Evolutionary conservation across 352 stramenopile genomes (phyloP).

Genomic region (Globisporangium parvum): DNA sequence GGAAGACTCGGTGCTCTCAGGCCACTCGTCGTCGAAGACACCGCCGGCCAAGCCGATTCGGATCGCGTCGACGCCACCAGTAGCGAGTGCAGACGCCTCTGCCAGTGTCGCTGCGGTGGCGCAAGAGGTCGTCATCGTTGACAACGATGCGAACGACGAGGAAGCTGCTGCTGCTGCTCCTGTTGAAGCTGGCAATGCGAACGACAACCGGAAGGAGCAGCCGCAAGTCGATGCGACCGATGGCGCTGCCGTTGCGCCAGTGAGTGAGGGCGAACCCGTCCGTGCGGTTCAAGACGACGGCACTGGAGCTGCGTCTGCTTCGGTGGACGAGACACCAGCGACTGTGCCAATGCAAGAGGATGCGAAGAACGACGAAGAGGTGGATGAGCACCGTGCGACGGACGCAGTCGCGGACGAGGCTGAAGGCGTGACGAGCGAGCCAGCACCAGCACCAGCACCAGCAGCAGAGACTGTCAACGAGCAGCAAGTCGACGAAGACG

Average conservation of each 20-base stretch:
- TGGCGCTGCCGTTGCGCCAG: neutral
- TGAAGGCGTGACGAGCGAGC: neutral
- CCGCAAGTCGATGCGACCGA: neutral
- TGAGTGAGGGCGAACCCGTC: neutral
- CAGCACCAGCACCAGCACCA: neutral
- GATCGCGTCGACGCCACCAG: neutral
- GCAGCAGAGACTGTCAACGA: constrained; percentile 2
- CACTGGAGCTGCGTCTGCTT: no score
- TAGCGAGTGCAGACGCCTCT: neutral
- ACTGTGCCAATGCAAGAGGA: neutral
- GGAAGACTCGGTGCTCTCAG: constrained; percentile 17
- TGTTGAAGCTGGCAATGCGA: neutral
- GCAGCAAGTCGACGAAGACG: constrained; percentile 8
- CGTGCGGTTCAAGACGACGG: no score
- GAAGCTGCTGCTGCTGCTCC: neutral
- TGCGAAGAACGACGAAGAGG: neutral
- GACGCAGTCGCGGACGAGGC: neutral
- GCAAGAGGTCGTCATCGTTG: neutral
- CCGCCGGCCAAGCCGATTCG: constrained; percentile 13
- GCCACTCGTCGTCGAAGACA: constrained; percentile 18
- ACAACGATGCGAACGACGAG: neutral
- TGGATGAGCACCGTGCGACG: neutral
- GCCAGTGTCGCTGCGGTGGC: neutral
- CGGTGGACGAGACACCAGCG: no score
- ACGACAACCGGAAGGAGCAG: neutral